Percentiles rank a stretch among this genome's conserved stretches.
phyloP scores from a whole-genome alignment of 805 yeast species.

The Metschnikowia kofuensis region DNA sequence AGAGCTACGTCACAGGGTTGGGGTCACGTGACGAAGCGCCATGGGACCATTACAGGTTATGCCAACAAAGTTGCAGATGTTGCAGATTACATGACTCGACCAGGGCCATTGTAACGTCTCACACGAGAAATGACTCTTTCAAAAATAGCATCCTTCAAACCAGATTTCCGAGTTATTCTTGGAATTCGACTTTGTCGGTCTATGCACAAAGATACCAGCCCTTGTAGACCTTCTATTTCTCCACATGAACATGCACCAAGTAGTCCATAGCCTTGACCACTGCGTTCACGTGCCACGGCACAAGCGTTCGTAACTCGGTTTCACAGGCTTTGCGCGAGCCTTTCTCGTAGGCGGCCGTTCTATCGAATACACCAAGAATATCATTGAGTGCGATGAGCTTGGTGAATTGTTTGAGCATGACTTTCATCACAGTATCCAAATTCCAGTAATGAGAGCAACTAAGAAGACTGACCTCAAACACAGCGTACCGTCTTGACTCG shows the following conservation, averaged over 20 bases:
- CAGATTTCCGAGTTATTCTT: no score
- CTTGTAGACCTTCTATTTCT: background rate
- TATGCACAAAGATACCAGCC: no score
- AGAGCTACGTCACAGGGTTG: no score
- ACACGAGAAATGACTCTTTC: no score
- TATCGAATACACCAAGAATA: slow-evolving; percentile 29
- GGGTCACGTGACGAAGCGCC: no score
- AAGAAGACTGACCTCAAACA: slow-evolving; percentile 63
- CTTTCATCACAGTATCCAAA: slow-evolving; percentile 51
- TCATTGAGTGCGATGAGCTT: slow-evolving; percentile 47
- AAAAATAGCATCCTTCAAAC: no score
- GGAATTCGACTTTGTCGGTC: no score
- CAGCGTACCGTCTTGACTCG: slow-evolving; percentile 20
- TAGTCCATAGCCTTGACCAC: slow-evolving; percentile 60
- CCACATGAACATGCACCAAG: slow-evolving; percentile 56
- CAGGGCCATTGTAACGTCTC: no score
- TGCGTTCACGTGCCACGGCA: slow-evolving; percentile 74
- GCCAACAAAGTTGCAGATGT: no score
- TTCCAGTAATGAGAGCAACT: slow-evolving; percentile 72
- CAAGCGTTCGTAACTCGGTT: slow-evolving; percentile 26
- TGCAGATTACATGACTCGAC: no score
- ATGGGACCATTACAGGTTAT: no score
- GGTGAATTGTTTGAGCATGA: slow-evolving; percentile 58
- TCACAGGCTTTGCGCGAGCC: slow-evolving; percentile 5
- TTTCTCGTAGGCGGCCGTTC: slow-evolving; percentile 1